phyloP scores from a whole-genome alignment of 352 stramenopile genomes.

The Globisporangium paddicum region DNA sequence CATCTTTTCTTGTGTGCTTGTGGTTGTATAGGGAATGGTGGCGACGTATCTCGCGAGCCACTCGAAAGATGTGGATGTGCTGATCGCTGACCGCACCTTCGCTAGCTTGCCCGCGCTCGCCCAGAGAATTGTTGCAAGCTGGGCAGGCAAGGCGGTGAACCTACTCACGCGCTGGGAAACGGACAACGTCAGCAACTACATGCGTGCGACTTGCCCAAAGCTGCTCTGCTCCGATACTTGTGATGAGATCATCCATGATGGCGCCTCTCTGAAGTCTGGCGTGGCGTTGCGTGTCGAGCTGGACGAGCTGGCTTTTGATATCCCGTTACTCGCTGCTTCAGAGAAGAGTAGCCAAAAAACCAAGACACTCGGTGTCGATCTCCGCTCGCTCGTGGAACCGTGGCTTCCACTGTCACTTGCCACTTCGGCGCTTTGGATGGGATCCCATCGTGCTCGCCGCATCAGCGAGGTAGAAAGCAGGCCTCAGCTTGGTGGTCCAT shows the following conservation, averaged over 20 bases:
- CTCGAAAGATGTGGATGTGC: conserved; percentile 53
- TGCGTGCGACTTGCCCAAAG: conserved; percentile 69
- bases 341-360: conserved; percentile 1
- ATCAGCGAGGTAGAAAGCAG: conserved; percentile 52
- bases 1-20: background rate
- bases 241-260: conserved; percentile 83
- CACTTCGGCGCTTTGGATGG: conserved; percentile 6
- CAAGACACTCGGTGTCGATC: conserved; percentile 6
- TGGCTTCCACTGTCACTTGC: conserved; percentile 9
- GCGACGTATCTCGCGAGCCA: conserved; percentile 61
- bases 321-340: conserved; percentile 12
- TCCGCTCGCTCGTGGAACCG: background rate
- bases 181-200: conserved; percentile 71
- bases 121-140: conserved; percentile 70
- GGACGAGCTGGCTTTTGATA: conserved; percentile 32
- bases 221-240: conserved; percentile 76
- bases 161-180: conserved; percentile 80
- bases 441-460: conserved; percentile 20
- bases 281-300: conserved; percentile 67
- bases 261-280: conserved; percentile 77
- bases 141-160: conserved; percentile 58
- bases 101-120: conserved; percentile 71
- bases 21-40: conserved; percentile 38
- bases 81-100: conserved; percentile 83
- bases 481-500: conserved; percentile 41